Evolutionary conservation across 2,329 filamentous ascomycete genomes (phyloP), one percentile per base, ranked within the genome.

Genomic region (Lachnellula occidentalis): DNA sequence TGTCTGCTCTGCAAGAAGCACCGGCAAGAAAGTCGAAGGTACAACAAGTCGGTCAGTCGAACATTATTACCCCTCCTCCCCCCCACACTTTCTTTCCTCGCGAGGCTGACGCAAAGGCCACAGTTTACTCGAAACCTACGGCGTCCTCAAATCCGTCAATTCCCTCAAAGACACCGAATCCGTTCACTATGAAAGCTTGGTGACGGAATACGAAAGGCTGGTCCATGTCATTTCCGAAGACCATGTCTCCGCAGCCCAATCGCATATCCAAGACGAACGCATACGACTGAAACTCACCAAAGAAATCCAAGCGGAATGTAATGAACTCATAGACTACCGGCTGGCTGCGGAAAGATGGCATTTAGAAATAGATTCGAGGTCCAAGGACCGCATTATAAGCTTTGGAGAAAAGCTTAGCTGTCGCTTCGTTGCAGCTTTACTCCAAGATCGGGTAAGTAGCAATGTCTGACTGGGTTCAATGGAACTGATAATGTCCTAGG

Each of bases 331-430:
- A 61, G 91, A 90, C 72, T 94, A 86, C 65, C 78, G 85, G 54
- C 73, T 78, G 34, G 83, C 82, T 1, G 80, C 82, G 9, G 82
- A 81, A 69, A 76, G 82, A 60, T 87, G 85, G 72, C 82, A 85
- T 67, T 74, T 87, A 42, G 88, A 92, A 70, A 87, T 92, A 66
- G 90, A 89, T 69, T 81, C 86, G 5, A 80, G 87, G 64, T 86
- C 86, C 56, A 89, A 91, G 70, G 89, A 94, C 67, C 87, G 92
- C 64, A 90, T 99, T 58, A 86, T 97, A 58, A 95, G 91, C 70
- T 91, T 94, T 64, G 94, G 94, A 53, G 94, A 99, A 78, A 97
- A 96, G 75, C 77, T 99, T 62, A 95, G 90, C 73, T 97, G 92
- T 72, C 82, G 86, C 34, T 94, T 94, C 71, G 92, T 99, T 87